Percentiles rank a stretch among this genome's conserved stretches.
Conservation (phyloP, 139 green algal genomes). For the Coelastrella sp. region DNA sequence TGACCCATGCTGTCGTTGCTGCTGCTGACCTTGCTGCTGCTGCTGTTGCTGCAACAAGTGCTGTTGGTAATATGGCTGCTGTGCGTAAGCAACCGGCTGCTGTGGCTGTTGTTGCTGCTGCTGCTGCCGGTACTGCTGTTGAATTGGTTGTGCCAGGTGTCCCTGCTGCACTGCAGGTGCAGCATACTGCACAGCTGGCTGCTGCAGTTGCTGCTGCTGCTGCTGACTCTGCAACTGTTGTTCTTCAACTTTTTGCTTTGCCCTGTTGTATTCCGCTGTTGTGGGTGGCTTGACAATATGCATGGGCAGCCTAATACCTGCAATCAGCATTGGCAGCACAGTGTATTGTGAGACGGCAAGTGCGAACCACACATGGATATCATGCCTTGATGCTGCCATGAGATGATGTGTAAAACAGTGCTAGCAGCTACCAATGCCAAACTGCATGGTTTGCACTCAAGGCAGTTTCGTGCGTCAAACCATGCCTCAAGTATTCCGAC, state of each 20-base stretch:
- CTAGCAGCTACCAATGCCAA: too few relatives aligned
- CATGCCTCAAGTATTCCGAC: too few relatives aligned
- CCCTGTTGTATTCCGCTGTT: not conserved
- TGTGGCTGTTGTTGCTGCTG: not conserved
- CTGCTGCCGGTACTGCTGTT: too few relatives aligned
- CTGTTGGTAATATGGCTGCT: too few relatives aligned
- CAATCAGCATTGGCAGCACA: slow-evolving; percentile 5
- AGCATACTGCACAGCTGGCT: not conserved
- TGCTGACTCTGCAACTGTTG: not conserved
- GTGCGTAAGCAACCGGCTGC: too few relatives aligned
- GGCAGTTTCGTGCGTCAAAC: too few relatives aligned
- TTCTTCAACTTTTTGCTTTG: not conserved
- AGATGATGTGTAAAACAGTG: too few relatives aligned
- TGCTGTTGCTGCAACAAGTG: not conserved
- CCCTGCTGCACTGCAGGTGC: not conserved
- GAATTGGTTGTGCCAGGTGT: not conserved
- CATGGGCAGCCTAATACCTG: slow-evolving; percentile 21
- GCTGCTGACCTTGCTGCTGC: not conserved
- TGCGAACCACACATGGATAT: too few relatives aligned
- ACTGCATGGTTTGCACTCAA: too few relatives aligned
- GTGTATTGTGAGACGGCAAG: not conserved
- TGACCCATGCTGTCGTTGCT: not conserved
- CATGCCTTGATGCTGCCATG: too few relatives aligned
- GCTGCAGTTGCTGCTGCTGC: slow-evolving; percentile 6
- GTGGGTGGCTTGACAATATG: not conserved